Base-by-base conservation (phyloP, 306 rosid genomes). In the Quillaja saponaria region DNA sequence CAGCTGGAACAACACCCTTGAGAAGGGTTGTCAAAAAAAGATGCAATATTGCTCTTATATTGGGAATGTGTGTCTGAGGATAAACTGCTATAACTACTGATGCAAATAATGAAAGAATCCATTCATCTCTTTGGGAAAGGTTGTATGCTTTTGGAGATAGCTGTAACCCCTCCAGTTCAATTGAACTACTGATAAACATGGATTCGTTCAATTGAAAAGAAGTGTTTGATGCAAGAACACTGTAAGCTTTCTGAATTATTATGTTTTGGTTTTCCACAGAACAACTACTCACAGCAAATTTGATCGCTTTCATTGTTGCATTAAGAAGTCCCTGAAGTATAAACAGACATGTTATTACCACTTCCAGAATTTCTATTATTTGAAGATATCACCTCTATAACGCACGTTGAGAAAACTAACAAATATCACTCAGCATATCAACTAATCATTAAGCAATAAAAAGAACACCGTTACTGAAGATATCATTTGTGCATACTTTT, bases 51-150 rank as follows among this genome's bases (percentile, higher is more conserved):
- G 42, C 77, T 76, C 81, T 79, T 38, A 67, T 63, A 72, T 82
- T 78, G 63, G 87, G 84, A 58, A 92, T 77, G 52, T 64, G 66
- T 7, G 84, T 68, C 71, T 76, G 67, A 41, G 94, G 94, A 60
- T 45, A 67, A 51, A 76, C 75, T 49, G 90, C 87, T 46, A 88
- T 81, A 64, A 77, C 73, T 44, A 77, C 85, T 55, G 98, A 88
- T 17, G 96, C 87, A 88, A 88, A 92, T 78, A 88, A 63, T 55
- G 85, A 77, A 61, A 92, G 66, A 52, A 88, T 61, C 78, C 79
- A 72, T 76, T 83, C 88, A 74, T 86, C 94, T 75, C 60, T 77
- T 42, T 42, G 53, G 25, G 85, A 73, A 65, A 78, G 70, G 64
- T 67, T 74, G 58, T 71, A 82, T 37, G 61, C 64, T 67, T 74